Evolutionary conservation across 2,329 filamentous ascomycete genomes (phyloP).

Genomic region (Juglanconis oblonga): DNA sequence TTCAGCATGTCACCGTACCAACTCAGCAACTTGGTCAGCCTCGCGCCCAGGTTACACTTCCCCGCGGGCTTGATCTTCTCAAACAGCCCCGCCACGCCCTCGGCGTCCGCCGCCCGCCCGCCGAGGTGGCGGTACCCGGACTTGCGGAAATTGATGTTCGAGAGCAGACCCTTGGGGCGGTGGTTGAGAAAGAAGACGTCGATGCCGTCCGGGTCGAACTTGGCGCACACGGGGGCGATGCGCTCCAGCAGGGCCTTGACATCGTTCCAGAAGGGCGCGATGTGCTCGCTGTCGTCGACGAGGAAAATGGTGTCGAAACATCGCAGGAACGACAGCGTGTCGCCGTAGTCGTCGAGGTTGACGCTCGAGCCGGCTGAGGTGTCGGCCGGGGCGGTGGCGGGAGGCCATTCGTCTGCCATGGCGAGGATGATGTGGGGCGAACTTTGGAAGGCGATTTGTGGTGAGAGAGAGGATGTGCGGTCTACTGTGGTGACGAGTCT

Average conservation of each 20-base stretch:
- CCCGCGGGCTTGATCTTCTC: constrained; percentile 24
- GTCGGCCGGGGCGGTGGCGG: constrained; percentile 1
- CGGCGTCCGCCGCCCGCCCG: constrained; percentile 22
- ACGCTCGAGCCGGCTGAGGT: constrained; percentile 6
- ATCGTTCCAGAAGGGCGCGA: constrained; percentile 17
- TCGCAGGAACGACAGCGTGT: constrained; percentile 18
- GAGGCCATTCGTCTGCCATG: constrained; percentile 13
- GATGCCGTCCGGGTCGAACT: constrained; percentile 19
- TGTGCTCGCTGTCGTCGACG: constrained; percentile 18
- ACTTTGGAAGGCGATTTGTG: background rate
- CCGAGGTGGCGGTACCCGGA: constrained; percentile 21
- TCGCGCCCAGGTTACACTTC: constrained; percentile 26
- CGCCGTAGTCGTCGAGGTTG: constrained; percentile 17
- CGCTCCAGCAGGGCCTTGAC: constrained; percentile 18
- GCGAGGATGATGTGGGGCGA: background rate
- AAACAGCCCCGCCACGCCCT: constrained; percentile 26
- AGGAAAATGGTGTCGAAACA: constrained; percentile 21
- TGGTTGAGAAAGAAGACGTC: constrained; percentile 20
- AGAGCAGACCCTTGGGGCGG: constrained; percentile 17
- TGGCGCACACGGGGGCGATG: constrained; percentile 18
- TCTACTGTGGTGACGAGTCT: background rate
- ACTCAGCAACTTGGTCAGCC: constrained; percentile 23
- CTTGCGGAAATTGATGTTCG: constrained; percentile 21
- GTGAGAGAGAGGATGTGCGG: background rate
- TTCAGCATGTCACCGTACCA: constrained; percentile 29